phyloP scores from a whole-genome alignment of 2,329 filamentous ascomycete species.

The Thermomyces lanuginosus region DNA sequence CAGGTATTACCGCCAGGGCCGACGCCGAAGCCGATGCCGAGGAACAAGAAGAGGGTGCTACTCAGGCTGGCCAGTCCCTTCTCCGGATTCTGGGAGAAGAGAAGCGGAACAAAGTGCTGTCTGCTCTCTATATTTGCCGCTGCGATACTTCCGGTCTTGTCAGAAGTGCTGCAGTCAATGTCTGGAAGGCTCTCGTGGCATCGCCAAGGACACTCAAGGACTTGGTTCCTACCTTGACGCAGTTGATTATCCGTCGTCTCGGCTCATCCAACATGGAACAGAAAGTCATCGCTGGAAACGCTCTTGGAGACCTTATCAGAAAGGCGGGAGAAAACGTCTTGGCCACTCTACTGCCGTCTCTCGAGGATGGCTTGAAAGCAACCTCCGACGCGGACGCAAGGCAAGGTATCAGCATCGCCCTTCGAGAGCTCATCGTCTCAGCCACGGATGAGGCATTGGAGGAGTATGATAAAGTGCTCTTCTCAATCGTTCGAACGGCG shows the following conservation, averaged over 20 bases:
- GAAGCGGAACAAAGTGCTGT: conserved; percentile 90
- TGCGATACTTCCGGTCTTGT: conserved; percentile 91
- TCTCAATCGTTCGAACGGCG: conserved; percentile 83
- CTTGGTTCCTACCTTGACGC: conserved; percentile 81
- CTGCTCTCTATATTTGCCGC: conserved; percentile 92
- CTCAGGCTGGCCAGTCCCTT: conserved; percentile 81
- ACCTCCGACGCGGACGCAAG: conserved; percentile 84
- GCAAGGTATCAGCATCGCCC: conserved; percentile 91
- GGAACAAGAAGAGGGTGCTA: conserved; percentile 58
- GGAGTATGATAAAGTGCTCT: conserved; percentile 86
- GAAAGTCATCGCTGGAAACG: conserved; percentile 95
- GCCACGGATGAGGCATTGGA: conserved; percentile 78
- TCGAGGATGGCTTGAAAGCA: conserved; percentile 77
- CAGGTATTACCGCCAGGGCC: conserved; percentile 68
- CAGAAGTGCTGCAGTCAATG: conserved; percentile 70
- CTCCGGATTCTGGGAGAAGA: conserved; percentile 89
- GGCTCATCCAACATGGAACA: conserved; percentile 97
- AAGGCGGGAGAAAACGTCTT: conserved; percentile 92
- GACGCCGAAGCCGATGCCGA: conserved; percentile 65
- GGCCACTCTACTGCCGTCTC: conserved; percentile 69
- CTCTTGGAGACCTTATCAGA: conserved; percentile 86
- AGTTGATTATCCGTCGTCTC: conserved; percentile 82
- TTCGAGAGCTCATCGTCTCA: conserved; percentile 82
- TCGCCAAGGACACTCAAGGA: conserved; percentile 88
- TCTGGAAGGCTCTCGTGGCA: conserved; percentile 94